These are phyloP conservation scores for Fraxinus americana DNA, from an alignment of 257 asterid genomes.

Conservation along the genomic window DNA sequence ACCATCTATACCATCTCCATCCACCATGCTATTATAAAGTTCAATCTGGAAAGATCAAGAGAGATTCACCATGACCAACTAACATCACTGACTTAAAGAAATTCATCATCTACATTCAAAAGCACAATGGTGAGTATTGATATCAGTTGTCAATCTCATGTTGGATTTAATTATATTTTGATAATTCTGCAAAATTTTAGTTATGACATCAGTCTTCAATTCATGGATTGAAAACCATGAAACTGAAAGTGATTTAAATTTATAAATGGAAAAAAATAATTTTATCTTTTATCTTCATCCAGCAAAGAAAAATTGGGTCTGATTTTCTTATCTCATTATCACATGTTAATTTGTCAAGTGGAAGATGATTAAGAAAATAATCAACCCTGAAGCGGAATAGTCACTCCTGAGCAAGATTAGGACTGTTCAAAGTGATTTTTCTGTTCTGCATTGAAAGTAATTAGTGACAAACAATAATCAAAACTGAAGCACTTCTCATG, in stretches of 20 bases:
- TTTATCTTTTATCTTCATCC: background rate
- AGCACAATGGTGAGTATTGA: slow-evolving; percentile 1
- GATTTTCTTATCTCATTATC: slow-evolving; percentile 14
- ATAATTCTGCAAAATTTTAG: slow-evolving; percentile 7
- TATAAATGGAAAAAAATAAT: background rate
- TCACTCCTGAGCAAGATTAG: slow-evolving; percentile 1
- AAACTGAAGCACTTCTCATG: background rate
- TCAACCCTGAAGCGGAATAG: slow-evolving; percentile 12
- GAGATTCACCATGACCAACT: slow-evolving; percentile 20
- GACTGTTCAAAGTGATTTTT: background rate
- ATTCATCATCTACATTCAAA: slow-evolving; percentile 17
- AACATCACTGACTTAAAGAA: background rate
- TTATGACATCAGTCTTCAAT: background rate
- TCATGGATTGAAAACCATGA: slow-evolving; percentile 2
- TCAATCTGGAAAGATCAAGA: slow-evolving; percentile 59
- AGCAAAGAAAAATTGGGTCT: background rate
- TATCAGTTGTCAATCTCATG: background rate
- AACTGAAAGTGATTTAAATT: background rate
- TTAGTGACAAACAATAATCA: slow-evolving; percentile 4
- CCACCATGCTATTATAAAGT: slow-evolving; percentile 81
- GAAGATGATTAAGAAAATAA: slow-evolving; percentile 4
- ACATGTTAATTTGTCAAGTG: slow-evolving; percentile 13
- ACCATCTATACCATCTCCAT: slow-evolving; percentile 71
- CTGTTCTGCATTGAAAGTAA: slow-evolving; percentile 8
- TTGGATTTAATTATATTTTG: slow-evolving; percentile 14